A percentile compares a stretch with the other conserved stretches of the same genome.
Conservation (phyloP, 2,329 filamentous ascomycete species). For the Ophiocordyceps sinensis region DNA sequence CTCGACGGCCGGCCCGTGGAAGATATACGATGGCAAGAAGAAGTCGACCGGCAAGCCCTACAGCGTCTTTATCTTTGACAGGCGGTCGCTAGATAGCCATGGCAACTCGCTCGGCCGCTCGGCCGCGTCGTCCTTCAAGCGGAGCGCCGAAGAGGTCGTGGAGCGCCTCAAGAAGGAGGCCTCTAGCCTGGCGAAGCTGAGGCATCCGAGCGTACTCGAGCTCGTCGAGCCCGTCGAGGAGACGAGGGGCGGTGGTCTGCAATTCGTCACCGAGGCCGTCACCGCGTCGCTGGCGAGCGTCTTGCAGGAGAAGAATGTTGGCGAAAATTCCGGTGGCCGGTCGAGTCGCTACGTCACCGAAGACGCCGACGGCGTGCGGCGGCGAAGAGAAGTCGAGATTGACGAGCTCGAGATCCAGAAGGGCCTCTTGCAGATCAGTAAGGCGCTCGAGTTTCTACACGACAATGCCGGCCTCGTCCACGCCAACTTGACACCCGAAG, state of each 20-base stretch:
- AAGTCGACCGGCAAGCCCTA: conserved; percentile 82
- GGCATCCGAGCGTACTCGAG: conserved; percentile 86
- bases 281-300: conserved; percentile 76
- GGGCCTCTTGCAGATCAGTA: conserved; percentile 80
- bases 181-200: conserved; percentile 69
- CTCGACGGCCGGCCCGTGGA: conserved; percentile 86
- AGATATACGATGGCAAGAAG: conserved; percentile 94
- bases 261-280: conserved; percentile 89
- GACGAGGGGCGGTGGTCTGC: conserved; percentile 75
- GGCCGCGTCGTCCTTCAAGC: conserved; percentile 54
- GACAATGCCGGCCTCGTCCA: conserved; percentile 91
- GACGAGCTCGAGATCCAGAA: conserved; percentile 98
- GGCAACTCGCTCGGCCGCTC: conserved; percentile 23
- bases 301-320: conserved; percentile 76
- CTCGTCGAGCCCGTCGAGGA: conserved; percentile 92
- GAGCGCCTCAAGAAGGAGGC: conserved; percentile 88
- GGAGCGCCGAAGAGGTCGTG: conserved; percentile 74
- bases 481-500: conserved; percentile 86
- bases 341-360: conserved; percentile 71
- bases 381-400: conserved; percentile 74
- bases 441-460: conserved; percentile 87
- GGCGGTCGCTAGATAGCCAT: conserved; percentile 61
- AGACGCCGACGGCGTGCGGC: conserved; percentile 57
- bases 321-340: conserved; percentile 58
- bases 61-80: conserved; percentile 91